Conservation (phyloP, 768 basidiomycete genomes). For the Lanmaoa pseudosensibilis region DNA sequence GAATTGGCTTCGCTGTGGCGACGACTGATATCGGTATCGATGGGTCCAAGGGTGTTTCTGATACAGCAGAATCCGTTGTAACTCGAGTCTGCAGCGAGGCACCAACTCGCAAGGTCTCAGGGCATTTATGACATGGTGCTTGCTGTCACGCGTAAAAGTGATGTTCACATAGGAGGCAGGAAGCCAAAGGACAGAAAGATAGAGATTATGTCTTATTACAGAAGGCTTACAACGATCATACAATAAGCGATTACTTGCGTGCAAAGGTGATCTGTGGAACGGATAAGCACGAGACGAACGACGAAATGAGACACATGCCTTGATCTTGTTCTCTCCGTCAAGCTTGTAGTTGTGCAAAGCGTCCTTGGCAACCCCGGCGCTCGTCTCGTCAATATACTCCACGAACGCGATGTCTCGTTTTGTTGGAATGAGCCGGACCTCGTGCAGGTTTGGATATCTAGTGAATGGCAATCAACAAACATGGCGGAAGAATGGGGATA, state of each 20-base stretch:
- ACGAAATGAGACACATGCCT: constrained; percentile 48
- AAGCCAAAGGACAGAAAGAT: constrained; percentile 13
- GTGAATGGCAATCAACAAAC: background rate
- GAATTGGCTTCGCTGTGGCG: background rate
- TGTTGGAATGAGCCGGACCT: constrained; percentile 97
- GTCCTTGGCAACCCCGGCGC: constrained; percentile 89
- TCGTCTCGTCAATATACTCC: constrained; percentile 92
- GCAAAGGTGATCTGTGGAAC: constrained; percentile 65
- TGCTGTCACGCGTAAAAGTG: constrained; percentile 28
- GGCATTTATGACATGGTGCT: constrained; percentile 20
- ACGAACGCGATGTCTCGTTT: constrained; percentile 99
- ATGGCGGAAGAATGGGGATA: background rate
- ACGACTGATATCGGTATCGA: constrained; percentile 11
- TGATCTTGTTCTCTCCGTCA: constrained; percentile 98
- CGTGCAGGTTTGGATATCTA: constrained; percentile 93
- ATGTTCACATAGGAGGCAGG: constrained; percentile 21
- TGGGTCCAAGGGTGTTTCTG: constrained; percentile 3
- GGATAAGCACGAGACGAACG: constrained; percentile 2
- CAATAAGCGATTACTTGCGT: constrained; percentile 53
- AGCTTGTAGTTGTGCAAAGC: constrained; percentile 97
- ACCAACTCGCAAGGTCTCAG: constrained; percentile 29
- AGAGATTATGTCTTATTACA: constrained; percentile 33
- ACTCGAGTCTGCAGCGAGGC: constrained; percentile 15
- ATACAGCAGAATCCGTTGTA: constrained; percentile 2
- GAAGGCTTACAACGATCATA: constrained; percentile 29